These are phyloP conservation scores for Pyrenopolyporus hunteri DNA, from an alignment of 495 filamentous ascomycete genomes.

Conservation along the genomic window DNA sequence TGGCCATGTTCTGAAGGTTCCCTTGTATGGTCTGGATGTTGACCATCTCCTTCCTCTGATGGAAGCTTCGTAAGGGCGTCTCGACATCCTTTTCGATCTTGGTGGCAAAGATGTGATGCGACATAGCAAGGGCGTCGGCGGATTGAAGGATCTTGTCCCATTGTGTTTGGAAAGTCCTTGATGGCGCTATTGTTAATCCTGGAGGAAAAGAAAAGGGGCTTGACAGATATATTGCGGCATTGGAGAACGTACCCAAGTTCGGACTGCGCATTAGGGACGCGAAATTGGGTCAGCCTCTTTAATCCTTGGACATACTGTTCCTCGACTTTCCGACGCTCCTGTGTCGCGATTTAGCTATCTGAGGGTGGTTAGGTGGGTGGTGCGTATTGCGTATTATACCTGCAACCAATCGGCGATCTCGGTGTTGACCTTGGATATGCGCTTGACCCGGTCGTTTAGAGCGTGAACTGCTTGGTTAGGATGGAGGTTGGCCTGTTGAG, in stretches of 20 bases:
- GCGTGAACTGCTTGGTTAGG: constrained; percentile 84
- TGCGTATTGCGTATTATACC: constrained; percentile 59
- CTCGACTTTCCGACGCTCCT: constrained; percentile 94
- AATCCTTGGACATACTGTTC: constrained; percentile 87
- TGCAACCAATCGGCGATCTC: constrained; percentile 97
- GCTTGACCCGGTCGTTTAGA: constrained; percentile 84
- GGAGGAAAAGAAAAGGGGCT: constrained; percentile 29
- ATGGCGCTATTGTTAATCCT: constrained; percentile 1
- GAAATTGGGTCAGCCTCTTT: constrained; percentile 77
- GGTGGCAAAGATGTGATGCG: constrained; percentile 81
- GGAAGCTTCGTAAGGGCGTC: constrained; percentile 73
- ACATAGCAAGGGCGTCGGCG: constrained; percentile 78
- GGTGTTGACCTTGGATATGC: constrained; percentile 83
- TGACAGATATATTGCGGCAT: constrained; percentile 2
- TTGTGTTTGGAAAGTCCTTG: constrained; percentile 85
- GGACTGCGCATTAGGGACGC: constrained; percentile 70
- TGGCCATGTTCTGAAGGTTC: constrained; percentile 81
- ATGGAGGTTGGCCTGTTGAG: constrained; percentile 75
- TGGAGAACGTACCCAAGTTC: constrained; percentile 77
- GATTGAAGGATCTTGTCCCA: constrained; percentile 91
- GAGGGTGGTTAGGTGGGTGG: background rate
- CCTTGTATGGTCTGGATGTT: constrained; percentile 81
- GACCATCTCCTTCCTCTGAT: constrained; percentile 78
- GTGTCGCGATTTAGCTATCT: constrained; percentile 29
- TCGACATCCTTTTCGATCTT: constrained; percentile 94